Evolutionary conservation across 1,139 yeast species (phyloP), one percentile per base, ranked within the genome.

Genomic region (Pichia sp.): DNA sequence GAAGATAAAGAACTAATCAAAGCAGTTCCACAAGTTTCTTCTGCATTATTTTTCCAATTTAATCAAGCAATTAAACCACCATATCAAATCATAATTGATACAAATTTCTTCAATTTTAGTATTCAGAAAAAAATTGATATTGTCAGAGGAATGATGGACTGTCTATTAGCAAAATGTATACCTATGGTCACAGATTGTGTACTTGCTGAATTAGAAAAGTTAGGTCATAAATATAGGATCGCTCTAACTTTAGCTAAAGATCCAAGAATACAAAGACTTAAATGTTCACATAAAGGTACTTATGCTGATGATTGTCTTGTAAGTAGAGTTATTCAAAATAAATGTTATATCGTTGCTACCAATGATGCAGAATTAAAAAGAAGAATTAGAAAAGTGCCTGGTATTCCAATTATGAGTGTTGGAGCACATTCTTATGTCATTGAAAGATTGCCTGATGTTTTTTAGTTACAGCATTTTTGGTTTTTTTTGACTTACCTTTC

Each of bases 301-400:
- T 92, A 92, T 71, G 98, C 98, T 30, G 98, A 92, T 78, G 98
- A 92, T 66, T 92, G 98, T 65, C 67, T 92, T 34, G 97, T 92
- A 27, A 82, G 85, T 61, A 73, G 98, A 55, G 95, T 92, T 6
- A 76, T 90, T 66, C 97, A 90, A 60, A 97, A 92, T 67, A 92
- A 92, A 62, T 92, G 98, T 66, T 92, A 81, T 61, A 90, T 92
- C 47, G 97, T 92, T 35, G 98, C 98, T 38, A 90, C 97, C 1
- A 92, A 92, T 65, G 98, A 92, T 80, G 97, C 96, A n/a, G 97
- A 92, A 58, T 71, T 92, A 61, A 92, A 92, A 64, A 80, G 97
- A 60, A 76, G 98, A 64, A 77, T 92, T 36, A 78, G 98, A 67
- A 92, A 92, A 66, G 89, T 92, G 16, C 98, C 97, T 1, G 98